These are phyloP conservation scores for Sindora glabra DNA, from an alignment of 306 rosid genomes.

Conservation along the genomic window DNA sequence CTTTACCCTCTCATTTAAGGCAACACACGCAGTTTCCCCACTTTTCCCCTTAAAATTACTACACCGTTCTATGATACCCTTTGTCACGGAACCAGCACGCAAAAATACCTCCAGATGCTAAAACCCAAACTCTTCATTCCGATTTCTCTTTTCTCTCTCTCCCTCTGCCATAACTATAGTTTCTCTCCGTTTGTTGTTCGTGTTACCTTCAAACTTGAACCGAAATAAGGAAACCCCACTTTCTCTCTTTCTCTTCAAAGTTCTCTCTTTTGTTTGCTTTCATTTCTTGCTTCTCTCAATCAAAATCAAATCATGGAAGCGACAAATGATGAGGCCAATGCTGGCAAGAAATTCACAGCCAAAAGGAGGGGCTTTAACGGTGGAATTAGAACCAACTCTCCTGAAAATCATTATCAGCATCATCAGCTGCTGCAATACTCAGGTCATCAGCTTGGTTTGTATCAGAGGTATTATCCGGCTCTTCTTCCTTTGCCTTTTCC, in stretches of 20 bases:
- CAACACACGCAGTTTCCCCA: constrained; percentile 20
- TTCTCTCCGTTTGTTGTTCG: no score
- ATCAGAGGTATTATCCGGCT: constrained; percentile 63
- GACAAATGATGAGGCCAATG: constrained; percentile 57
- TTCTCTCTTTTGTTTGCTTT: constrained; percentile 12
- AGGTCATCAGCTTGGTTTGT: constrained; percentile 39
- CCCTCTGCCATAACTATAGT: constrained; percentile 28
- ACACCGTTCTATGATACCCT: constrained; percentile 13
- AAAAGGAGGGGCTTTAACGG: constrained; percentile 40
- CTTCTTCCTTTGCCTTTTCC: constrained; percentile 83
- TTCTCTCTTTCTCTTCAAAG: constrained; percentile 13
- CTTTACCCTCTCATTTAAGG: constrained; percentile 27
- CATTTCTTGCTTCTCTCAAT: no score
- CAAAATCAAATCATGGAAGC: constrained; percentile 63
- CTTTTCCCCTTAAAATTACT: background rate
- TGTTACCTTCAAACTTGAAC: constrained; percentile 22
- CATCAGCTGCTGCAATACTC: constrained; percentile 48
- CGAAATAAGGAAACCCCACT: constrained; percentile 6
- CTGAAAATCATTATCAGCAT: constrained; percentile 34
- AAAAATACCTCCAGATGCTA: constrained; percentile 30
- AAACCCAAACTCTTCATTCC: constrained; percentile 24
- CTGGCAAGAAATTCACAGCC: constrained; percentile 48
- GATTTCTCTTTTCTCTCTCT: constrained; percentile 11
- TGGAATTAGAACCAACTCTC: constrained; percentile 38
- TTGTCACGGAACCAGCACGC: constrained; percentile 12